phyloP scores from a whole-genome alignment of 1,284 basidiomycete species.

The Pseudozyma hubeiensis region DNA sequence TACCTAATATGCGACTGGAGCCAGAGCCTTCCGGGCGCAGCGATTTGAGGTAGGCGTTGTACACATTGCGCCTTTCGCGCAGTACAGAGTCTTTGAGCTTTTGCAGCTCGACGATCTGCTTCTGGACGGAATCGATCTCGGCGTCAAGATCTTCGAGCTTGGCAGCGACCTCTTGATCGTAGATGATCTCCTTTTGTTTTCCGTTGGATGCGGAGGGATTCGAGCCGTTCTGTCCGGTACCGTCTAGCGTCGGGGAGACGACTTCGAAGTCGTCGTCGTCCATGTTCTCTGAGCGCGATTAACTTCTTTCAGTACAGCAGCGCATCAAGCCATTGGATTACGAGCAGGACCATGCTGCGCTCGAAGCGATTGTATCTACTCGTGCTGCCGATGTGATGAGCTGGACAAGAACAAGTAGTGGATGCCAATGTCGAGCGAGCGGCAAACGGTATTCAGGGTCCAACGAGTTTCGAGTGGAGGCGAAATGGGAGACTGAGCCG shows the following conservation, averaged over 20 bases:
- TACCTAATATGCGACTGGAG: constrained; percentile 18
- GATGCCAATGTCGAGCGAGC: too few relatives aligned
- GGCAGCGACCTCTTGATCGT: constrained; percentile 28
- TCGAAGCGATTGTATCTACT: too few relatives aligned
- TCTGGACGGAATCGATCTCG: constrained; percentile 38
- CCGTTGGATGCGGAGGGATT: background rate
- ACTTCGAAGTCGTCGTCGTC: constrained; percentile 26
- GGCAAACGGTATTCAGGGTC: too few relatives aligned
- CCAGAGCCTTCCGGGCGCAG: constrained; percentile 3
- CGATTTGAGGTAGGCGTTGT: constrained; percentile 25
- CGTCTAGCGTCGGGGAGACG: background rate
- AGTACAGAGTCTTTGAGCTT: constrained; percentile 23
- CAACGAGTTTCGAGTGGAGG: too few relatives aligned
- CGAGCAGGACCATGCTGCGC: too few relatives aligned
- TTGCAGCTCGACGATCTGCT: constrained; percentile 42
- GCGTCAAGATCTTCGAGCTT: constrained; percentile 40
- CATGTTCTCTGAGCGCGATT: constrained; percentile 5
- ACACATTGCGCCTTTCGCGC: constrained; percentile 28
- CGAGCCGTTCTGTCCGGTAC: background rate
- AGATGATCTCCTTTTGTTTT: constrained; percentile 25
- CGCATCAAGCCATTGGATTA: too few relatives aligned
- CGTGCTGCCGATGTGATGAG: too few relatives aligned
- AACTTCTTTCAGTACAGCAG: background rate
- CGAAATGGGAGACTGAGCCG: too few relatives aligned
- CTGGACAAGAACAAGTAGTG: too few relatives aligned